Percentiles rank a stretch among this genome's conserved stretches.
Evolutionary conservation across 495 filamentous ascomycete genomes (phyloP).

Genomic region (Rhypophila decipiens): DNA sequence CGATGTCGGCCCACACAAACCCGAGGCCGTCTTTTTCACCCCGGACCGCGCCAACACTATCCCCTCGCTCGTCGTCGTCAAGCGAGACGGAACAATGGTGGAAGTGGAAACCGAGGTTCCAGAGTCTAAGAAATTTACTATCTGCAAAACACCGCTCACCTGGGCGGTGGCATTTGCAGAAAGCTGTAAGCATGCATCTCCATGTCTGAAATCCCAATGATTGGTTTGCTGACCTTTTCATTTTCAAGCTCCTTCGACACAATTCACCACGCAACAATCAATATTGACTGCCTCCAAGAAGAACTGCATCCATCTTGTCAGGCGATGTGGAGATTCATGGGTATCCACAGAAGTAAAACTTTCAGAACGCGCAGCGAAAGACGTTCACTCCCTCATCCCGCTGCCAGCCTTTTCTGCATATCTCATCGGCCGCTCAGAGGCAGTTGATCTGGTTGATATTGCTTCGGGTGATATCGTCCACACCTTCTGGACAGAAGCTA

Average conservation of each 20-base stretch:
- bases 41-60: conserved; percentile 23
- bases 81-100: conserved; percentile 50
- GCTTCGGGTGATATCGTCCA: conserved; percentile 44
- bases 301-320: conserved; percentile 40
- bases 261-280: conserved; percentile 8
- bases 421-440: conserved; percentile 39
- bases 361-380: conserved; percentile 17
- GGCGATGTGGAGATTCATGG: conserved; percentile 31
- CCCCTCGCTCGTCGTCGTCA: conserved; percentile 47
- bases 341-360: conserved; percentile 31
- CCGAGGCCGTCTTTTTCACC: conserved; percentile 53
- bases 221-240: background rate
- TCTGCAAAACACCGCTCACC: conserved; percentile 40
- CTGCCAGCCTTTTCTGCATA: conserved; percentile 39
- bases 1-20: conserved; percentile 46
- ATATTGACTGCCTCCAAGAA: conserved; percentile 37
- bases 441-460: conserved; percentile 50
- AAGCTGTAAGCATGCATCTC: conserved; percentile 25
- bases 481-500: conserved; percentile 49
- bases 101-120: conserved; percentile 37
- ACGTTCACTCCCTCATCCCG: conserved; percentile 32
- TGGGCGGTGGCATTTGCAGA: conserved; percentile 36
- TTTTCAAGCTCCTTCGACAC: conserved; percentile 7
- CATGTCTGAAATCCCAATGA: background rate
- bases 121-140: conserved; percentile 25